Base-by-base conservation (phyloP, 306 rosid species). In the Senna tora region DNA sequence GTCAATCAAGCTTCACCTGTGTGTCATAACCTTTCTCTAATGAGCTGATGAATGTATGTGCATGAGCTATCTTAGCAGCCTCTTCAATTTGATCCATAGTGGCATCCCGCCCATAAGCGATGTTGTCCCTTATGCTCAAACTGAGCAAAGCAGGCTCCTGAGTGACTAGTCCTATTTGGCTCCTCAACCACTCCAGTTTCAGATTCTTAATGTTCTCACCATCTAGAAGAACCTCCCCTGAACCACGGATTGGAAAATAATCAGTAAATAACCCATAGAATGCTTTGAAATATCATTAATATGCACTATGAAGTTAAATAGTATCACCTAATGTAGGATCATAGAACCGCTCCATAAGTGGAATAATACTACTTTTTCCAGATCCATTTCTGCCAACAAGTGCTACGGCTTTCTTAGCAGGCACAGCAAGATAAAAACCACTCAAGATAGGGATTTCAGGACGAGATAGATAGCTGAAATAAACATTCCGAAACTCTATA, bases 161-260 rank as follows among this genome's bases (percentile, higher is more conserved):
- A 17, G 99, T 95, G 36, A 95, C 99, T 65, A 95, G 81, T 80
- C 97, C 99, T 62, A 95, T 95, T 80, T 95, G 99, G 81, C 96
- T 95, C 81, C 99, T 81, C 45, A 95, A 81, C 99, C 97, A 91
- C 83, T 95, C 97, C 79, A 95, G 80, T 82, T 86, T 89, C 82
- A 91, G 69, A 89, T 88, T 91, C 78, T 89, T 95, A 28, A 95
- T 95, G 80, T 95, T 95, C 78, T 95, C 99, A 71, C 99, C 99
- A 77, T 95, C 99, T 82, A 95, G 88, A 80, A 95, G 99, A 86
- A 95, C 99, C 83, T 95, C 99, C 74, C 99, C 99, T 95, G 96
- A 87, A 91, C 54, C 88, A 86, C 49, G 77, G 45, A 83, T 73
- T 50, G 53, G 43, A 39, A 81, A 67, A 79, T 61, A 75, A 56